Base-by-base conservation (phyloP, 1,284 basidiomycete genomes). In the Meira nashicola region DNA sequence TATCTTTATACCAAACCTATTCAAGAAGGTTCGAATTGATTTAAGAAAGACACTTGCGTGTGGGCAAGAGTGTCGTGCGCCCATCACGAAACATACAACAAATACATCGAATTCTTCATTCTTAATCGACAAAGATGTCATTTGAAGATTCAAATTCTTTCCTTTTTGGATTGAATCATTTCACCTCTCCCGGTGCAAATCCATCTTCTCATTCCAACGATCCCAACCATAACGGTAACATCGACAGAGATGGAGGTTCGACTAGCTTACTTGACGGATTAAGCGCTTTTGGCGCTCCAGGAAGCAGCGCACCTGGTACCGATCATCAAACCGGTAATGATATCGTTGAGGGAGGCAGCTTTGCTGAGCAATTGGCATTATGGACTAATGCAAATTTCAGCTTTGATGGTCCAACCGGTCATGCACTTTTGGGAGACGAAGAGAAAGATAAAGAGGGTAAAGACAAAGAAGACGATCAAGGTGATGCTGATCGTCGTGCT, bases 361-460 rank as follows among this genome's bases (percentile, higher is more conserved):
- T 78, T 59, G 66, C 74, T 38, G 75, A 78, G 40, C 76, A 78
- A 55, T 67, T 78, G 5, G 72, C 72, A 6, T 66, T 78, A 1
- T 78, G 76, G 76, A 78, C 74, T 46, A 78, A 74, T 41, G 74
- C 74, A 47, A 76, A 71, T 59, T 78, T 78, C 59, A 71, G 64
- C 57, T 78, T 78, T 54, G 76, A 78, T 43, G 74, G 74, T 12
- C 74, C 76, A 21, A 76, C 75, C 21, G 76, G 76, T 10, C 74
- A 76, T 48, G 76, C 76, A 4, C 57, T 78, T 49, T 63, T 78
- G 28, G 73, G 66, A 23, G 74, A 78, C 40, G 74, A 78, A 49
- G 74, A 77, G 15, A 77, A 78, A 60, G 70, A 74, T 23, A 70
- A 73, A 62, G 72, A 72, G 46, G 68, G 61, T 21, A n/a, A 14